Conservation (phyloP, 257 asterid genomes). For the Capsicum rhomboideum region DNA sequence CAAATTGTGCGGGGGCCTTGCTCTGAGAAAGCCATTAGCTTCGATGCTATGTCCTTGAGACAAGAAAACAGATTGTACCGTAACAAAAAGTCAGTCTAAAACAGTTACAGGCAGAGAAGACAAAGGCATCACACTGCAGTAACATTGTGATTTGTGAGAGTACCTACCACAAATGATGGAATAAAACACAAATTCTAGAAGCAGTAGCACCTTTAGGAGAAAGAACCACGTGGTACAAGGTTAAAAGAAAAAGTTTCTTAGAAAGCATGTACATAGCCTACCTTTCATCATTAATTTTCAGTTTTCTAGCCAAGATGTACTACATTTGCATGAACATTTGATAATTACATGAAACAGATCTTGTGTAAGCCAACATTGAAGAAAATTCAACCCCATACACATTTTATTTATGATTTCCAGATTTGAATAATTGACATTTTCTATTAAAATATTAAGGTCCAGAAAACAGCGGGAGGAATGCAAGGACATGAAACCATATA, state of each 20-base stretch:
- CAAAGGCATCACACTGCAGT: neutral
- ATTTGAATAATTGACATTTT: no score
- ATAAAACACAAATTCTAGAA: neutral
- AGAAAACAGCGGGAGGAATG: neutral
- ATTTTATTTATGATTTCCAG: neutral
- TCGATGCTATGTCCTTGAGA: constrained; percentile 71
- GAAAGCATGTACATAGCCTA: neutral
- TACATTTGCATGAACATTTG: neutral
- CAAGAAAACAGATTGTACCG: neutral
- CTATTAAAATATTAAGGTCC: neutral
- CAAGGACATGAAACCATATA: neutral
- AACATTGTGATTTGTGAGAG: neutral
- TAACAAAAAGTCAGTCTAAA: neutral
- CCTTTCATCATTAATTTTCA: neutral
- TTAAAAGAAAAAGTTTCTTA: neutral
- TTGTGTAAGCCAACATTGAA: neutral
- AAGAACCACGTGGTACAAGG: neutral
- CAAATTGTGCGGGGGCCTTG: constrained; percentile 89
- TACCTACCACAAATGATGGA: neutral
- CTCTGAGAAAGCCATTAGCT: constrained; percentile 73
- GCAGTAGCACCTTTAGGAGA: neutral
- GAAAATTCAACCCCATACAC: neutral
- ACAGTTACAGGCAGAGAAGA: neutral
- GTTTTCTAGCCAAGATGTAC: neutral
- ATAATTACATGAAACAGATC: no score